phyloP scores from a whole-genome alignment of 169 alveolate genomes.

The Eimeria sp. region DNA sequence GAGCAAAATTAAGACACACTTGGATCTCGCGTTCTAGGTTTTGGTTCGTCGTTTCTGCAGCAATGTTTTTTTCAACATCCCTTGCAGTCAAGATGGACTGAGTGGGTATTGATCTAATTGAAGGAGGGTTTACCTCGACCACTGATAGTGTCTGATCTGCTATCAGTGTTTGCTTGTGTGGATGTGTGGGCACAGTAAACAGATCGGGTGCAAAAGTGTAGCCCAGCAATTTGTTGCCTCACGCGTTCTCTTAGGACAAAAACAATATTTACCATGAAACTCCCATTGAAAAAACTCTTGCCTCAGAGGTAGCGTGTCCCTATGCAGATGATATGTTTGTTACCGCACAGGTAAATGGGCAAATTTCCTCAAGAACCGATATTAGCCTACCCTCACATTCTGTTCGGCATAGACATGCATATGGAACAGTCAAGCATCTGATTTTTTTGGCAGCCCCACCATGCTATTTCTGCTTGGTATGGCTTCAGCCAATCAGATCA shows the following conservation, averaged over 20 bases:
- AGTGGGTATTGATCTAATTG: conserved; percentile 40
- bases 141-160: conserved; percentile 41
- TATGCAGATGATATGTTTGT: not conserved
- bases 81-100: conserved; percentile 77
- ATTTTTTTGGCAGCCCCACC: not conserved
- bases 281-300: conserved; percentile 7
- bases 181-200: conserved; percentile 14
- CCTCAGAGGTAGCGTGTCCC: not conserved
- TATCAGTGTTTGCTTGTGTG: conserved; percentile 18
- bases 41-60: not conserved
- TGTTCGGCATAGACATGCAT: not conserved
- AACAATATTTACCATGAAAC: conserved; percentile 7
- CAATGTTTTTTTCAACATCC: conserved; percentile 28
- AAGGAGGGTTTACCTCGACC: conserved; percentile 4
- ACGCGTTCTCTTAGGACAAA: not conserved
- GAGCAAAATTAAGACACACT: conserved; percentile 55
- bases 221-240: conserved; percentile 32
- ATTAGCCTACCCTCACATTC: not conserved
- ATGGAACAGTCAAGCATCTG: not conserved
- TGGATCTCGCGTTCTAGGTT: conserved; percentile 38
- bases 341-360: not conserved
- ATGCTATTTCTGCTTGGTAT: not conserved
- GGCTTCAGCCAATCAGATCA: not conserved
- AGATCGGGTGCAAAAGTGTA: conserved; percentile 68
- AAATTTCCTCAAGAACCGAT: not conserved